Evolutionary conservation across 345 rosid species (phyloP).

Genomic region (Hypericum perforatum): DNA sequence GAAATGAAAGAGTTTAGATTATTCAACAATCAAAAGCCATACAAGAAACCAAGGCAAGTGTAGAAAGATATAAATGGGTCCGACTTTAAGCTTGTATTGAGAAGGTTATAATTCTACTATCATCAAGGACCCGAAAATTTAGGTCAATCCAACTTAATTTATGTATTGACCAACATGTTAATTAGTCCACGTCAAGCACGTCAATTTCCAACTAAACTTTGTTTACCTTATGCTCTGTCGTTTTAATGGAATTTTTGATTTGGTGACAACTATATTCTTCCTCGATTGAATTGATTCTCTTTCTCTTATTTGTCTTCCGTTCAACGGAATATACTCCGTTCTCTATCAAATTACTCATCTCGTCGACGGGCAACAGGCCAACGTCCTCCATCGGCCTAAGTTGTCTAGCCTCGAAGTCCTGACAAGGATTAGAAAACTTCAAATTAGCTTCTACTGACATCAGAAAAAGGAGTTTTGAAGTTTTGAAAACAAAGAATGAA

Average conservation of each 20-base stretch:
- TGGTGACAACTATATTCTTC: slow-evolving; percentile 13
- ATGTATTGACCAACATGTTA: not conserved
- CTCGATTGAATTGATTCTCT: slow-evolving; percentile 13
- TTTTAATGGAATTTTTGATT: slow-evolving; percentile 1
- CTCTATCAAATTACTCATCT: not conserved
- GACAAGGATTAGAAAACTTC: not conserved
- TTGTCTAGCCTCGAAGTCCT: slow-evolving; percentile 14
- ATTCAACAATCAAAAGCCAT: not conserved
- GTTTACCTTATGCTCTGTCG: slow-evolving; percentile 16
- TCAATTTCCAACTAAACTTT: not conserved
- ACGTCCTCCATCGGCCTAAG: slow-evolving; percentile 16
- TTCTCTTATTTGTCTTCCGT: slow-evolving; percentile 26
- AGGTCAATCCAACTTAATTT: not conserved
- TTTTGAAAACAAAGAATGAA: too few relatives aligned
- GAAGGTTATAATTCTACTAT: too few relatives aligned
- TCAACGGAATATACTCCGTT: slow-evolving; percentile 1
- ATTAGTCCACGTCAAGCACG: not conserved
- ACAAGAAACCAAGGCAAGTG: not conserved
- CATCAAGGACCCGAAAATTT: not conserved
- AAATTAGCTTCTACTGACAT: too few relatives aligned
- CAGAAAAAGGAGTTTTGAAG: too few relatives aligned
- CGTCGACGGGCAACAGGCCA: slow-evolving; percentile 3
- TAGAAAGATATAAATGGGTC: not conserved
- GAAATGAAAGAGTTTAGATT: not conserved
- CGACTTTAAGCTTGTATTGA: too few relatives aligned